Evolutionary conservation across 1,139 yeast genomes (phyloP), one percentile per base, ranked within the genome.

Genomic region (Magnusiomyces fungicola): DNA sequence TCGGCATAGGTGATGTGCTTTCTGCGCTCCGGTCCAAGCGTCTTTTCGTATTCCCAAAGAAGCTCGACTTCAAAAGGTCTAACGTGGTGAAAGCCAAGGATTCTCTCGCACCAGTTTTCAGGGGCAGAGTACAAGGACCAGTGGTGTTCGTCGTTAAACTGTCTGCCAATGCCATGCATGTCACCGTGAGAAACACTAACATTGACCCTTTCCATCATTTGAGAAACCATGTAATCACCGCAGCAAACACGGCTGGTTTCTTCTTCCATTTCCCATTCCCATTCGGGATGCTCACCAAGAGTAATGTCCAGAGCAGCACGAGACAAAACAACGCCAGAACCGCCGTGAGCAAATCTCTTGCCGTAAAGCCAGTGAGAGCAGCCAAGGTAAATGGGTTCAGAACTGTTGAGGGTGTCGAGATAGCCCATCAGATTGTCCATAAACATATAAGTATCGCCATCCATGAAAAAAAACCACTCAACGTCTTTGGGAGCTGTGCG

Each of bases 401-500:
- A 50, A 25, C 63, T 60, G 50, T 65, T 57, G 22, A 61, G 51
- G 36, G 55, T 52, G 24, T 51, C 44, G 22, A 67, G 58, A 55
- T 60, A 61, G 14, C 46, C 53, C 48, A 62, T 51, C 43, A 67
- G 49, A 39, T 59, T 61, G 49, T 61, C 66, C 57, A 61, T 56
- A 51, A 65, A 48, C 34, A 68, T 49, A 50, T 61, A 69, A 10
- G 69, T 57, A 50, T 68, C 72, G 23, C 63, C 71, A 47, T 69
- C 72, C 57, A 66, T 63, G 55, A 68, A 65, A 33, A 68, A 53
- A 53, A 60, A 69, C 72, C 72, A 69, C 29, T 67, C 65, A 30
- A 41, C 44, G 2, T 46, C 38, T 1, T 57, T 45, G 10, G 69
- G 69, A n/a, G 64, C 55, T 6, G 48, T 49, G 6, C 48, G 41